Evolutionary conservation across 176 grass and related monocot species (phyloP).

Genomic region (Elaeis guineensis): DNA sequence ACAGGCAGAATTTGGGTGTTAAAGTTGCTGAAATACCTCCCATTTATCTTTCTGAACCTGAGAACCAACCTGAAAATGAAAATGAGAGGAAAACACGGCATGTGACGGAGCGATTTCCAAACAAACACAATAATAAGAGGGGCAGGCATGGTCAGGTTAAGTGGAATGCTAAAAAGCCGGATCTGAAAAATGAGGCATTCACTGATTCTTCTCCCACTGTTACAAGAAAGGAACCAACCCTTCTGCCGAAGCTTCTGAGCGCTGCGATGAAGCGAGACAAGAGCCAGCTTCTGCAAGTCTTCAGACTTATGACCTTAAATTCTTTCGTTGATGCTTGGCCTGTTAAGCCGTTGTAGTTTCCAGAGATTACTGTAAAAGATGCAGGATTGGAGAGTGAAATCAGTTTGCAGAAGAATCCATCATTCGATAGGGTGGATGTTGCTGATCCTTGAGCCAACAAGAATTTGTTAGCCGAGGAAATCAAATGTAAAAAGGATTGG

Average conservation of each 20-base stretch:
- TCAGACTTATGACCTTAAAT: constrained; percentile 73
- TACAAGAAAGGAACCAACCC: constrained; percentile 51
- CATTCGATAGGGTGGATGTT: constrained; percentile 10
- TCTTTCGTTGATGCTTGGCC: constrained; percentile 60
- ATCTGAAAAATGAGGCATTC: constrained; percentile 14
- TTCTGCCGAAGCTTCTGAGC: constrained; percentile 73
- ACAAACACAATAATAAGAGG: constrained; percentile 51
- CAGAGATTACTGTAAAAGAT: constrained; percentile 44
- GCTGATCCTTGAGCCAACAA: constrained; percentile 11
- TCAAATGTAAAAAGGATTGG: constrained; percentile 6
- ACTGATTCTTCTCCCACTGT: neutral
- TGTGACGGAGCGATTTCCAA: constrained; percentile 27
- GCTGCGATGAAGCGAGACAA: constrained; percentile 65
- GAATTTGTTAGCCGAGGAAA: constrained; percentile 8
- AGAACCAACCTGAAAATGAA: constrained; percentile 23
- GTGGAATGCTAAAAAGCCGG: constrained; percentile 31
- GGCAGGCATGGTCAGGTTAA: constrained; percentile 20
- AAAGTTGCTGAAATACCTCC: constrained; percentile 71
- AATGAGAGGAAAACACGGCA: constrained; percentile 23
- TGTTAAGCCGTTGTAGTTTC: constrained; percentile 52
- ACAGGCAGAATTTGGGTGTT: constrained; percentile 69
- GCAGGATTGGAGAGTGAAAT: constrained; percentile 24
- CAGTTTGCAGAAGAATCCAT: constrained; percentile 2
- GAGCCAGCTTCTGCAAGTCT: constrained; percentile 44
- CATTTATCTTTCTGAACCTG: constrained; percentile 57